Conservation (phyloP, 257 asterid species). For the Solanum virginianum region DNA sequence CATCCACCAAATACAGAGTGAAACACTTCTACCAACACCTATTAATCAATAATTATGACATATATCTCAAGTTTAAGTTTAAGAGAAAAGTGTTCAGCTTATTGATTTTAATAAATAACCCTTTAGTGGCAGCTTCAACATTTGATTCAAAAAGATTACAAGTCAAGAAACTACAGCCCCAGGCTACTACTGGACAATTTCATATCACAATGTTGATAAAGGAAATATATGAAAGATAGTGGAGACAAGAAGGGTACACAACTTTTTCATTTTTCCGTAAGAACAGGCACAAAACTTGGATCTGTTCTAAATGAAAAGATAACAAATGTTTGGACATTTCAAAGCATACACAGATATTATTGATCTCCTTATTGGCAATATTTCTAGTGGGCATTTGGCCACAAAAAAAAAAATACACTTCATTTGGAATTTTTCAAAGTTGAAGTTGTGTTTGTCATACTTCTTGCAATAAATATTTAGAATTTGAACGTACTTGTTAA, state of each 20-base stretch:
- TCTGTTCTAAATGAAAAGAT: background rate
- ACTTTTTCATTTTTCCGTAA: background rate
- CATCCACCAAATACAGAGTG: background rate
- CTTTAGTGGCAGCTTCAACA: background rate
- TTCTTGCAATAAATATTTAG: too few species aligned
- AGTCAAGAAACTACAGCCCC: background rate
- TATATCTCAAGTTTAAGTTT: background rate
- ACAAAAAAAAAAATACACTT: too few species aligned
- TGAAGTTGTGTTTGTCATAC: too few species aligned
- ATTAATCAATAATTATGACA: background rate
- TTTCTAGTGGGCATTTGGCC: background rate
- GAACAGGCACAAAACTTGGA: background rate
- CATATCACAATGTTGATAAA: background rate
- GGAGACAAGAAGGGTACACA: background rate
- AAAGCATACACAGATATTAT: background rate
- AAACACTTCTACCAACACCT: background rate
- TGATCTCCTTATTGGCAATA: background rate
- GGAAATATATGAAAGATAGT: background rate
- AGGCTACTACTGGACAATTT: background rate
- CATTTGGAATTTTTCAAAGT: too few species aligned
- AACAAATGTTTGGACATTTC: background rate
- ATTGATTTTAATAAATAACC: background rate
- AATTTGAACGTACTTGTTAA: too few species aligned
- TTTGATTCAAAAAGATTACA: background rate
- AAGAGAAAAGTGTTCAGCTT: background rate